Evolutionary conservation across 495 filamentous ascomycete genomes (phyloP).

Genomic region (Talaromyces liani): DNA sequence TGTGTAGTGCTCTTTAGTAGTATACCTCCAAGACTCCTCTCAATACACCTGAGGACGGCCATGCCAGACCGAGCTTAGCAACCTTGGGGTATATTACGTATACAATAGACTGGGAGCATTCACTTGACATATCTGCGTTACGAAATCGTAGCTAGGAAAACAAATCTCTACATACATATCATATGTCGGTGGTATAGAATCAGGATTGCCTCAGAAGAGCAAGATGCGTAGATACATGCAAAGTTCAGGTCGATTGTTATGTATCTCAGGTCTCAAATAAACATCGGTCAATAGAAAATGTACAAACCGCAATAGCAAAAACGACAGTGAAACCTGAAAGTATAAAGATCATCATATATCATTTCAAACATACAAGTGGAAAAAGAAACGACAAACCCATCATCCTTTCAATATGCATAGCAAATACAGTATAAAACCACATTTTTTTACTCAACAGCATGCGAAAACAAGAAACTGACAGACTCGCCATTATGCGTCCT

Average conservation of each 20-base stretch:
- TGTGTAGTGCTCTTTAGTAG: too few relatives aligned
- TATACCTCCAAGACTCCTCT: too few relatives aligned
- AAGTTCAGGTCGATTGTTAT: background rate
- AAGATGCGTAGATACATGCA: background rate
- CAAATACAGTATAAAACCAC: slow-evolving; percentile 4
- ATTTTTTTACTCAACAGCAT: slow-evolving; percentile 48
- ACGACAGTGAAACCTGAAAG: background rate
- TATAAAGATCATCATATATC: background rate
- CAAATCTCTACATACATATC: background rate
- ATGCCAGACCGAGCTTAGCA: background rate
- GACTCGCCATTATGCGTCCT: slow-evolving; percentile 95
- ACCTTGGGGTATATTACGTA: background rate
- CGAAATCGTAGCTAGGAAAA: background rate
- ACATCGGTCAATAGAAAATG: background rate
- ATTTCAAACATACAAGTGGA: background rate
- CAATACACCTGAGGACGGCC: background rate
- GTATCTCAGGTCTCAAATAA: background rate
- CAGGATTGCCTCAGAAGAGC: background rate
- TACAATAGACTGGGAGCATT: background rate
- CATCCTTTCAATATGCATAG: background rate
- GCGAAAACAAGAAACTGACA: slow-evolving; percentile 89
- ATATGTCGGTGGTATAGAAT: background rate
- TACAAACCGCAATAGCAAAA: background rate
- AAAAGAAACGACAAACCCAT: background rate
- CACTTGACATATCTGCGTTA: background rate